Evolutionary conservation across 176 grass and related monocot species (phyloP).

Genomic region (Tuctoria greenei): DNA sequence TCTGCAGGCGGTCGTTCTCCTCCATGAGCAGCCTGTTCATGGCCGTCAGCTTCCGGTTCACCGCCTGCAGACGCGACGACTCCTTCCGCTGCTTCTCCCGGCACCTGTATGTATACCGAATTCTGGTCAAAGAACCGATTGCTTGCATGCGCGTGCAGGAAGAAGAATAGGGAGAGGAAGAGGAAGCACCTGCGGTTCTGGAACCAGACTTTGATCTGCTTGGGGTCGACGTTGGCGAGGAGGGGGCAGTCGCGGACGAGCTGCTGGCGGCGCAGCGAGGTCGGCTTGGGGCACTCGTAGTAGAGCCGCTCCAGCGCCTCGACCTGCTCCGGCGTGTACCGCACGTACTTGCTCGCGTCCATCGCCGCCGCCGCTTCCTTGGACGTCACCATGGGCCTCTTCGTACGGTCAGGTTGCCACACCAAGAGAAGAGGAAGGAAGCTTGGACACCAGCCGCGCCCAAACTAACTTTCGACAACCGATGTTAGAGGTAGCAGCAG

Average conservation of each 20-base stretch:
- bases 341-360: conserved; percentile 70
- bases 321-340: conserved; percentile 87
- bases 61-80: conserved; percentile 52
- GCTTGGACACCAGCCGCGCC: background rate
- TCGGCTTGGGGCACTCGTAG: conserved; percentile 79
- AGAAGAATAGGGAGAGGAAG: background rate
- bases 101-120: conserved; percentile 32
- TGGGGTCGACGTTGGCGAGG: conserved; percentile 68
- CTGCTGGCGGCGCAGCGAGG: conserved; percentile 75
- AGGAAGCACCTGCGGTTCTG: conserved; percentile 57
- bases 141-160: too few relatives aligned
- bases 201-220: conserved; percentile 95
- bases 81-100: conserved; percentile 90
- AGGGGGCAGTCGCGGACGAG: conserved; percentile 69
- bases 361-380: conserved; percentile 12
- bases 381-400: conserved; percentile 46
- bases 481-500: background rate
- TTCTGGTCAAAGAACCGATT: too few relatives aligned
- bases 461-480: background rate
- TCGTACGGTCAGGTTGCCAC: background rate
- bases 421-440: too few relatives aligned
- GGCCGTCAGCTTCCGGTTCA: conserved; percentile 76
- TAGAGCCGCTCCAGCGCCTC: conserved; percentile 77
- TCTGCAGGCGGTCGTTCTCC: conserved; percentile 87
- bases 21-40: conserved; percentile 96